Percentiles rank a stretch among this genome's conserved stretches.
phyloP scores from a whole-genome alignment of 1,284 basidiomycete genomes.

The Peniophora sp. region DNA sequence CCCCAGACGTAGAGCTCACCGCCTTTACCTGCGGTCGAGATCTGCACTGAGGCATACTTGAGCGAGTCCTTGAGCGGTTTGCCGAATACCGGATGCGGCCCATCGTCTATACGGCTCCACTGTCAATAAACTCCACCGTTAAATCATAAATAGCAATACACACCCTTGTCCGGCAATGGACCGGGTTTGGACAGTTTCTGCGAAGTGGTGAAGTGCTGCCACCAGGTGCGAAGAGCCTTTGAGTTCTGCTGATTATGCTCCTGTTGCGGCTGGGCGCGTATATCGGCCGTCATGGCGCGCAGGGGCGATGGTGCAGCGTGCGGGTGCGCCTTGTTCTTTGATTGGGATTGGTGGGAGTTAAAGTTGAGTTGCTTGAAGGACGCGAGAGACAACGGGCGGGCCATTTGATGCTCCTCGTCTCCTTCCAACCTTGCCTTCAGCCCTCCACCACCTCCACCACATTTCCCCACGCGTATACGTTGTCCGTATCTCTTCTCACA shows the following conservation, averaged over 20 bases:
- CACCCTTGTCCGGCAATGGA: conserved; percentile 5
- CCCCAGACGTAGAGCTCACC: conserved; percentile 87
- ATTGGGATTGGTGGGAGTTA: too few relatives aligned
- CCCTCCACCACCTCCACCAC: too few relatives aligned
- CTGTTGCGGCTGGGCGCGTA: neutral
- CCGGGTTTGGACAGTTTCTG: conserved; percentile 8
- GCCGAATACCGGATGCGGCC: conserved; percentile 68
- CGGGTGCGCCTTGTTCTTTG: too few relatives aligned
- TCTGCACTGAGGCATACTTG: conserved; percentile 86
- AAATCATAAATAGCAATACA: neutral
- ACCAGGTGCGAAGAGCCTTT: conserved; percentile 10
- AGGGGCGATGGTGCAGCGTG: neutral
- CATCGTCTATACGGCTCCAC: conserved; percentile 8
- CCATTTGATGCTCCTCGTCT: too few relatives aligned
- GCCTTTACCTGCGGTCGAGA: conserved; percentile 83
- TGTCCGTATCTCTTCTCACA: too few relatives aligned
- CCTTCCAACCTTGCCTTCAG: too few relatives aligned
- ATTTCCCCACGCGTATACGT: too few relatives aligned
- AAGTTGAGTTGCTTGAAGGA: too few relatives aligned
- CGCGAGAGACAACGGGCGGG: too few relatives aligned
- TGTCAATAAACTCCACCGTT: neutral
- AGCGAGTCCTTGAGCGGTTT: conserved; percentile 80
- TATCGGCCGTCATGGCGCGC: neutral
- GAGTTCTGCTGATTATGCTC: conserved; percentile 5
- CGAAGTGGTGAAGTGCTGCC: conserved; percentile 12